These are phyloP conservation scores for Kregervanrija delftensis DNA, from an alignment of 805 yeast genomes.

Conservation along the genomic window DNA sequence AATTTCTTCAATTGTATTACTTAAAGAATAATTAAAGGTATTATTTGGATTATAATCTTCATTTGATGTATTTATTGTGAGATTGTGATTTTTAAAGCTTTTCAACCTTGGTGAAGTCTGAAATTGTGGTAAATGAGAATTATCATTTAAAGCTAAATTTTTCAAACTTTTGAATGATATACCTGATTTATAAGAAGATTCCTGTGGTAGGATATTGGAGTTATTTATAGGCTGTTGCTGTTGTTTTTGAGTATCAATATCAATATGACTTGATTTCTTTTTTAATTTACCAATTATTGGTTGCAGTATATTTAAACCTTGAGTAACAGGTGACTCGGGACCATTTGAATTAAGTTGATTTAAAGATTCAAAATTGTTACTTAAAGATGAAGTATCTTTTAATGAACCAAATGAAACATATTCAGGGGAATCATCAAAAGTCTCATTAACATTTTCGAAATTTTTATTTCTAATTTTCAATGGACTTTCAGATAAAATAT, in stretches of 20 bases:
- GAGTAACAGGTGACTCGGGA: neutral
- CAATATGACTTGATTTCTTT: conserved; percentile 11
- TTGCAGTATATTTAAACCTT: conserved; percentile 14
- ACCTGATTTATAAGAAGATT: no score
- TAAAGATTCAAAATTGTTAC: conserved; percentile 11
- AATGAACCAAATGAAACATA: conserved; percentile 38
- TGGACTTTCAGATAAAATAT: neutral
- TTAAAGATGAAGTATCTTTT: conserved; percentile 18
- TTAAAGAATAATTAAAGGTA: conserved; percentile 25
- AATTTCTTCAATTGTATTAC: conserved; percentile 27
- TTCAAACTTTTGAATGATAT: no score
- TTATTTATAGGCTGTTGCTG: neutral
- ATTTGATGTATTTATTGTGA: conserved; percentile 7
- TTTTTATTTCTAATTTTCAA: neutral
- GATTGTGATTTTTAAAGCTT: no score
- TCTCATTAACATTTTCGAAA: neutral
- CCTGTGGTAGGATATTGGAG: no score
- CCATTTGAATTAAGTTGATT: no score
- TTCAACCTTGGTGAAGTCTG: no score
- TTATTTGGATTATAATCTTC: conserved; percentile 27
- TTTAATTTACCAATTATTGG: conserved; percentile 15
- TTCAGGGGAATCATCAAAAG: conserved; percentile 16
- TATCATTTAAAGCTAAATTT: no score
- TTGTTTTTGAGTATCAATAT: conserved; percentile 3
- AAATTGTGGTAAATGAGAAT: no score